These are phyloP conservation scores for Logfia minima DNA, from an alignment of 129 eudicot genomes.

Conservation along the genomic window DNA sequence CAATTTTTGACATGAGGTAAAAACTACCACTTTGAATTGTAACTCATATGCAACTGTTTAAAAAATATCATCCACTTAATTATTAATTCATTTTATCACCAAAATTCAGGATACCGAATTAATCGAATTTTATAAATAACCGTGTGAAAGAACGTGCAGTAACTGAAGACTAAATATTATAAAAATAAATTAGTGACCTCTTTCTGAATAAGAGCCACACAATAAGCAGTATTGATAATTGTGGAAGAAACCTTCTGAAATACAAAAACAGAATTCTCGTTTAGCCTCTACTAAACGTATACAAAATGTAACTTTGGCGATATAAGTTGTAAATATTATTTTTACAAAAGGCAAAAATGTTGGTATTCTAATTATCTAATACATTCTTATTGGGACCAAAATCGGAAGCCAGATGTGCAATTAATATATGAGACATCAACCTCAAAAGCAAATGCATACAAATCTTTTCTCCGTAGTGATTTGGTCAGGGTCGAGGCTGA, in stretches of 20 bases:
- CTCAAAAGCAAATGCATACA: constrained; percentile 8
- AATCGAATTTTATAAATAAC: background rate
- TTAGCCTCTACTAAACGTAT: background rate
- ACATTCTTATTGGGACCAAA: constrained; percentile 17
- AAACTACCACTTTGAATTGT: constrained; percentile 6
- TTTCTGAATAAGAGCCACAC: background rate
- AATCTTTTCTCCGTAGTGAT: background rate
- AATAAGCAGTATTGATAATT: background rate
- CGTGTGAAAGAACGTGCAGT: background rate
- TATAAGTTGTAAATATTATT: background rate
- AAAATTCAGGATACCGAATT: background rate
- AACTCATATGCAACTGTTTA: background rate
- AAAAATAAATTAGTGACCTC: background rate
- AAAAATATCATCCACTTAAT: background rate
- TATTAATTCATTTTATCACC: background rate
- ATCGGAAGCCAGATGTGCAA: constrained; percentile 18
- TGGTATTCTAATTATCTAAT: background rate
- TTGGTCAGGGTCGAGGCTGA: constrained; percentile 27
- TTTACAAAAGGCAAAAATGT: background rate
- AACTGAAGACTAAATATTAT: background rate
- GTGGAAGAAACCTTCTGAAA: background rate
- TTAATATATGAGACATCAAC: constrained; percentile 25
- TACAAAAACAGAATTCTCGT: background rate
- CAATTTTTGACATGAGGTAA: constrained; percentile 12
- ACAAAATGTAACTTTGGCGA: background rate